Base-by-base conservation (phyloP, 495 filamentous ascomycete genomes). In the Penicillium paxilli region DNA sequence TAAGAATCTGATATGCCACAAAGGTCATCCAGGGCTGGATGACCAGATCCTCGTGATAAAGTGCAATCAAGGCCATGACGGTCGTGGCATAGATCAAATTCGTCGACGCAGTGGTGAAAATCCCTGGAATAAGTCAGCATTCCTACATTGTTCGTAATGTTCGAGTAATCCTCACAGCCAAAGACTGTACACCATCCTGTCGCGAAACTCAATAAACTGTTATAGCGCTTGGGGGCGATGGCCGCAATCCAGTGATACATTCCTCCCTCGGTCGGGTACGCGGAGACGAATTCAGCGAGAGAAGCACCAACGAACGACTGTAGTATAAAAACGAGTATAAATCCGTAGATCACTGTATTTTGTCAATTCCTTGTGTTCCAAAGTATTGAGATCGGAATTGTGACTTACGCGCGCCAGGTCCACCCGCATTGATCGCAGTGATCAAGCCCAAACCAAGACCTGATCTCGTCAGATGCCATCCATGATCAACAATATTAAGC, bases 191-290 rank as follows among this genome's bases (percentile, higher is more conserved):
- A 62, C 70, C 72, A 75, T 3, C 72, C 72, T 1, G 70, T 73
- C 4, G 69, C 62, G 48, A 73, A 75, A 48, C 69, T 72, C 49
- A 75, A 46, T n/a, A 67, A 38, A 41, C 62, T 68, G 32, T 67
- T 73, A 23, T 66, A 71, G 47, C 63, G 59, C 23, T 61, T 66
- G 1, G 81, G 81, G 6, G 80, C 75, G 30, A 83, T 71, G 0
- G 80, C 76, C 0, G 76, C 76, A 44, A 80, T 79, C 79, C 80
- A 83, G 24, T 76, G 76, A 40, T 83, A 83, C 63, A 82, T 80
- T 14, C 78, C 78, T 30, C 78, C 79, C 23, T 76, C 73, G 25
- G 71, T 66, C 2, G 78, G 78, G 49, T 79, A 82, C 28, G 77
- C 76, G 2, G 71, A 77, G 28, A 79, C 79, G 59, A 81, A 81